Conservation (phyloP, 2,329 filamentous ascomycete species). For the Penicillium aurantiogriseum region DNA sequence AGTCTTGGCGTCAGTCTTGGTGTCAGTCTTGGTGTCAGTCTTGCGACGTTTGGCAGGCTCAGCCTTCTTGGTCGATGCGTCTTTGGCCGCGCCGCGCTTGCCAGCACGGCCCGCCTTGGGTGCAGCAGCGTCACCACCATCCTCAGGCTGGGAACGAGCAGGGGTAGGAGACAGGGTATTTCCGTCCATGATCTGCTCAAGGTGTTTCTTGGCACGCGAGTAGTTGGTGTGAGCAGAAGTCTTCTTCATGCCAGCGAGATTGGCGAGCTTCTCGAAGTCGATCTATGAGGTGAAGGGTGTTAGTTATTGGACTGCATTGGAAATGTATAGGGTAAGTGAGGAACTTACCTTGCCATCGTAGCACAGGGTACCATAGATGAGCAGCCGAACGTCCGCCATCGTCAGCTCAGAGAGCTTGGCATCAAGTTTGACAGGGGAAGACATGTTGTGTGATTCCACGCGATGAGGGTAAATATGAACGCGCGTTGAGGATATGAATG, state of each 20-base stretch:
- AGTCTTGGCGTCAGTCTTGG: background rate
- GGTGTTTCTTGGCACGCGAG: background rate
- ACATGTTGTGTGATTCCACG: background rate
- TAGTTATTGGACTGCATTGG: background rate
- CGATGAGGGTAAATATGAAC: no score
- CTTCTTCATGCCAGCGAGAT: background rate
- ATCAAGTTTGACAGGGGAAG: background rate
- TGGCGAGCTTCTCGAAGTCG: background rate
- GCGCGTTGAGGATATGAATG: no score
- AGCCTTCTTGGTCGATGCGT: background rate
- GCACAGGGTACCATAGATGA: background rate
- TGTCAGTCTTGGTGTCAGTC: background rate
- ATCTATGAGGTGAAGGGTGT: background rate
- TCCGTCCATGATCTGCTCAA: background rate
- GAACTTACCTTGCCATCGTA: background rate
- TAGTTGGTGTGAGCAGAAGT: background rate
- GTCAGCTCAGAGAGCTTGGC: background rate
- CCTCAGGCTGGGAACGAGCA: background rate
- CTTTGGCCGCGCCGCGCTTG: background rate
- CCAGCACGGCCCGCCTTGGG: background rate
- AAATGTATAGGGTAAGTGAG: no score
- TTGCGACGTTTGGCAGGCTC: background rate
- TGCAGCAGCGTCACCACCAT: background rate
- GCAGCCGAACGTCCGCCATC: background rate
- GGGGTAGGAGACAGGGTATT: background rate